Evolutionary conservation across 495 filamentous ascomycete species (phyloP).

Genomic region (Podospora tetraspora): DNA sequence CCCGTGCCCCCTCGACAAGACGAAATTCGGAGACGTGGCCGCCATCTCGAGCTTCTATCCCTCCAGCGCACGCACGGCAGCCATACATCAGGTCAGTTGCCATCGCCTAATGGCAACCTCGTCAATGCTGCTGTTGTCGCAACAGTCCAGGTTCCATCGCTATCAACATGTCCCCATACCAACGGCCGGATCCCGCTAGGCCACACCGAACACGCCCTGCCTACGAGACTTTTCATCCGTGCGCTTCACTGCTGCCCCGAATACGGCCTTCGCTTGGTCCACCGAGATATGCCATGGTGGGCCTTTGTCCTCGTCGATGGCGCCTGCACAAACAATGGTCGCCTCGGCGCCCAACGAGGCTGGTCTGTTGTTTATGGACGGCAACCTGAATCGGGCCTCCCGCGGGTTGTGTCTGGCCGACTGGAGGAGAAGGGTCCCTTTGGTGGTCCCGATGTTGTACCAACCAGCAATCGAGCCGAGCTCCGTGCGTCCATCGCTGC

Average conservation of each 20-base stretch:
- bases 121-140: not conserved
- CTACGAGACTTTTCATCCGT: no score
- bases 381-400: not conserved
- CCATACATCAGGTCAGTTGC: not conserved
- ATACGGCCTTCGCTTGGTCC: not conserved
- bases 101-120: not conserved
- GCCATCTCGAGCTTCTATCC: not conserved
- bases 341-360: constrained; percentile 14
- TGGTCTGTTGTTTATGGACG: constrained; percentile 21
- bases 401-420: constrained; percentile 25
- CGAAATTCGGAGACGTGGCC: not conserved
- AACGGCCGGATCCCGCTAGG: no score
- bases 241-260: no score
- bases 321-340: constrained; percentile 21
- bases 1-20: not conserved
- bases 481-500: constrained; percentile 41
- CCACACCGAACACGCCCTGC: not conserved
- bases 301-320: constrained; percentile 11
- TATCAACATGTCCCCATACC: not conserved
- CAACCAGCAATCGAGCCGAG: constrained; percentile 40
- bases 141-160: not conserved
- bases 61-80: not conserved
- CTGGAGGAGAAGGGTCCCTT: constrained; percentile 11
- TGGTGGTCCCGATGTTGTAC: constrained; percentile 5
- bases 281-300: not conserved